These are phyloP conservation scores for Lizonia empirigonia DNA, from an alignment of 2,329 filamentous ascomycete genomes.

Conservation along the genomic window DNA sequence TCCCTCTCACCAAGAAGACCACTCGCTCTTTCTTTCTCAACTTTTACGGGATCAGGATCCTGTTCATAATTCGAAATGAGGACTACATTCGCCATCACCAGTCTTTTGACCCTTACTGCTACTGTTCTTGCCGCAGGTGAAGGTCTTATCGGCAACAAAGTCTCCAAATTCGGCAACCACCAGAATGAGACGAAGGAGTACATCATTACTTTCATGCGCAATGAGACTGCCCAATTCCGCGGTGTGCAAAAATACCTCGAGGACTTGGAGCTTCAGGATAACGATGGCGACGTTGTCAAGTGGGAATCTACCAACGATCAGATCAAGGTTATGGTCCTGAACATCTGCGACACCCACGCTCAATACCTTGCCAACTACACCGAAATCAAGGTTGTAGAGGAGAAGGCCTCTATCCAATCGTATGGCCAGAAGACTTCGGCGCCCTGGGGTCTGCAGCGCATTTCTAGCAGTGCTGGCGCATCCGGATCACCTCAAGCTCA, in stretches of 20 bases:
- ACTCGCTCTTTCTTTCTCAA: conserved; percentile 15
- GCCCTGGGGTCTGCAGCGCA: conserved; percentile 56
- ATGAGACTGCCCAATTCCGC: conserved; percentile 19
- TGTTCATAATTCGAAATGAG: conserved; percentile 39
- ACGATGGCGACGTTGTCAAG: conserved; percentile 43
- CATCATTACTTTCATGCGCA: conserved; percentile 31
- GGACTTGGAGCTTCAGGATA: conserved; percentile 32
- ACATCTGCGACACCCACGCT: conserved; percentile 50
- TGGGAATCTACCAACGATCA: conserved; percentile 48
- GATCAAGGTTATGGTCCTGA: conserved; percentile 49
- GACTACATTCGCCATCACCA: conserved; percentile 33
- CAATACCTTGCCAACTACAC: conserved; percentile 47
- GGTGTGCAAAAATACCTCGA: conserved; percentile 21
- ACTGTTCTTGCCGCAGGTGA: conserved; percentile 29
- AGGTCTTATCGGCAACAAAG: conserved; percentile 35
- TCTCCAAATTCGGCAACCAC: conserved; percentile 29
- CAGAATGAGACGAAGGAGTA: conserved; percentile 39
- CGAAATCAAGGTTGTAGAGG: conserved; percentile 52
- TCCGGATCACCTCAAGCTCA: conserved; percentile 32
- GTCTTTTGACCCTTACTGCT: conserved; percentile 34
- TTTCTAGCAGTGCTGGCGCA: conserved; percentile 49
- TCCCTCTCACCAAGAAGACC: conserved; percentile 14
- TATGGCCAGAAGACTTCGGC: conserved; percentile 41
- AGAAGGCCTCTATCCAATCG: conserved; percentile 44
- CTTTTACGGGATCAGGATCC: conserved; percentile 33